Evolutionary conservation across 495 filamentous ascomycete species (phyloP).

Genomic region (Penicillium verhagenii): DNA sequence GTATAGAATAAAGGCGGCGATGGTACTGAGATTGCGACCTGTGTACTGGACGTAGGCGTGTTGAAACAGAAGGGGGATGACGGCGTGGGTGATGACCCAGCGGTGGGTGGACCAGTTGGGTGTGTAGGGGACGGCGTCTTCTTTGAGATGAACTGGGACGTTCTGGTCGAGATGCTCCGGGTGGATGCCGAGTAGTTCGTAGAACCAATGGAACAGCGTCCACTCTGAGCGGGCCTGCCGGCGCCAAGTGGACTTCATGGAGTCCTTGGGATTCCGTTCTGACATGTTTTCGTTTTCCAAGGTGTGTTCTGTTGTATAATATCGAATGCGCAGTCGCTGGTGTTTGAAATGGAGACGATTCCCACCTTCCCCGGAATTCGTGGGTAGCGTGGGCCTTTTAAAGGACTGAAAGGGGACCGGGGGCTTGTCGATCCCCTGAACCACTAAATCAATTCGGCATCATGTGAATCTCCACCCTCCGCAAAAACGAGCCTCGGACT

Average conservation of each 20-base stretch:
- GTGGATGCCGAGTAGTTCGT: slow-evolving; percentile 29
- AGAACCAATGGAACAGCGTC: slow-evolving; percentile 36
- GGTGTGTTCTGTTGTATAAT: too few species aligned
- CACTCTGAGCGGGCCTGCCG: slow-evolving; percentile 26
- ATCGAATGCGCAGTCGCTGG: not conserved
- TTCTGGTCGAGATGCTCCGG: slow-evolving; percentile 26
- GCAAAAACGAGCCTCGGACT: slow-evolving; percentile 26
- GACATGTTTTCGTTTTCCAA: too few species aligned
- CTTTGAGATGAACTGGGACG: slow-evolving; percentile 26
- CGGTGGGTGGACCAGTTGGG: slow-evolving; percentile 33
- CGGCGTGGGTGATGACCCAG: slow-evolving; percentile 28
- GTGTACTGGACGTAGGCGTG: slow-evolving; percentile 28
- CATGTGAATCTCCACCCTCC: slow-evolving; percentile 29
- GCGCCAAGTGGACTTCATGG: slow-evolving; percentile 40
- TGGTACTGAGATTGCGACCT: slow-evolving; percentile 23
- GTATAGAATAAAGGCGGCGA: slow-evolving; percentile 30
- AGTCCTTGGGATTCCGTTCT: slow-evolving; percentile 32
- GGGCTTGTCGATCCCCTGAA: slow-evolving; percentile 10
- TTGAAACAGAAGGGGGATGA: slow-evolving; percentile 27
- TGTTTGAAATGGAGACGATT: not conserved
- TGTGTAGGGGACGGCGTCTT: slow-evolving; percentile 27
- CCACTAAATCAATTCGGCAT: slow-evolving; percentile 12
- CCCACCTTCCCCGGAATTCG: not conserved
- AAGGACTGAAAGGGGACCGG: slow-evolving; percentile 2
- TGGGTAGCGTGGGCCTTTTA: slow-evolving; percentile 14